Base-by-base conservation (phyloP, 257 asterid species). In the Prunella vulgaris region DNA sequence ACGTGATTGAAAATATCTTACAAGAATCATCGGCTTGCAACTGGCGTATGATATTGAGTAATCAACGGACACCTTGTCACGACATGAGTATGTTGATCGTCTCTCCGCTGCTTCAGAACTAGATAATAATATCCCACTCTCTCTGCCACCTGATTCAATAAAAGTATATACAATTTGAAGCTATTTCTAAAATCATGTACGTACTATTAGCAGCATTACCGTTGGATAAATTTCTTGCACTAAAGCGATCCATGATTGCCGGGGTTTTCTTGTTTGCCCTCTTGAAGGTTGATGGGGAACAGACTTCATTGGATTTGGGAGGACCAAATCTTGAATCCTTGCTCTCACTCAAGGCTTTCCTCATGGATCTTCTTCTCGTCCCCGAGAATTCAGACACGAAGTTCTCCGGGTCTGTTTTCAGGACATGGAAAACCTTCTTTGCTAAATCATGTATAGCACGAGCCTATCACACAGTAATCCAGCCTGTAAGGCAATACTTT, bases 381-480 rank as follows among this genome's bases (percentile, higher is more conserved):
- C 89, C 88, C n/a, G 87, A 72, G 68, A 81, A 90, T 72, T 90
- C 88, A 2, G 68, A 42, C 22, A 75, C 84, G 10, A 93, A 84
- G 68, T 78, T 87, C 17, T 75, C 78, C 49, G 97, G 97, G 60
- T 84, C 83, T 40, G 78, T 87, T 73, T 69, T 79, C 7, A 90
- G 90, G 76, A 81, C 84, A 44, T 84, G 80, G 33, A 93, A 85
- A 33, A 88, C 93, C 86, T 83, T 93, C 81, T 74, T 82, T n/a
- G 97, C 93, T 57, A 88, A 80, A 18, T 90, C 97, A 46, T 85
- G 80, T 63, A 93, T 86, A 7, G 85, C 89, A 25, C 94, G 93
- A 59, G 92, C 98, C 98, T 92, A 79, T 20, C 49, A 14, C 51
- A 24, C 13, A 64, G 25, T 14, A 2, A 18, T 21, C 61, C 37